Percentiles rank a stretch among this genome's conserved stretches.
Conservation (phyloP, 2,329 filamentous ascomycete genomes). For the Balansia obtecta region DNA sequence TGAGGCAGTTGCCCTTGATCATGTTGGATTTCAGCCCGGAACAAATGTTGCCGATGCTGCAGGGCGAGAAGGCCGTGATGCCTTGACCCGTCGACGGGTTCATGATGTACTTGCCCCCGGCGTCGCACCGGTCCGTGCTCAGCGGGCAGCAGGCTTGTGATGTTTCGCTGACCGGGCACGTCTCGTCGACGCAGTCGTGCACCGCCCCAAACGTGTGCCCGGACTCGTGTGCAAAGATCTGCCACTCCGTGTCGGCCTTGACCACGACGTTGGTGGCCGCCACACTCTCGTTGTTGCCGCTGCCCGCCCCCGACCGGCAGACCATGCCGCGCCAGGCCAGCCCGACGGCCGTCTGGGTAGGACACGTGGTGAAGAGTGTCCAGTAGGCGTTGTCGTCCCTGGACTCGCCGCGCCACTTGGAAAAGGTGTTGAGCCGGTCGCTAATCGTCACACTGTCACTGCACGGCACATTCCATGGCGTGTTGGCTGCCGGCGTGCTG, state of each 20-base stretch:
- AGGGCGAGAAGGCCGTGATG: slow-evolving; percentile 74
- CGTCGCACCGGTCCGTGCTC: slow-evolving; percentile 54
- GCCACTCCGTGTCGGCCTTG: slow-evolving; percentile 75
- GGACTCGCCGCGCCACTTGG: slow-evolving; percentile 69
- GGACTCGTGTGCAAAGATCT: slow-evolving; percentile 87
- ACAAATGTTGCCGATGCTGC: slow-evolving; percentile 88
- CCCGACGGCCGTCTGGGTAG: slow-evolving; percentile 74
- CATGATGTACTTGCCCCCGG: slow-evolving; percentile 78
- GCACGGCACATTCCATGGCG: slow-evolving; percentile 79
- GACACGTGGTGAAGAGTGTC: slow-evolving; percentile 75
- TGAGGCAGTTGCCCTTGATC: slow-evolving; percentile 57
- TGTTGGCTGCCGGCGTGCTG: slow-evolving; percentile 47
- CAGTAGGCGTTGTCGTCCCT: slow-evolving; percentile 81
- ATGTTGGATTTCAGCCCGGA: slow-evolving; percentile 70
- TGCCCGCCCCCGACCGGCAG: slow-evolving; percentile 50
- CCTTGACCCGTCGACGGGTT: slow-evolving; percentile 71
- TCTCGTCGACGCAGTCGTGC: slow-evolving; percentile 69
- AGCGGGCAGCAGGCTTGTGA: slow-evolving; percentile 67
- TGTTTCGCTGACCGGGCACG: slow-evolving; percentile 51
- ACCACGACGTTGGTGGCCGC: slow-evolving; percentile 84
- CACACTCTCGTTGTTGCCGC: slow-evolving; percentile 54
- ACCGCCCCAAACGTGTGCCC: slow-evolving; percentile 94
- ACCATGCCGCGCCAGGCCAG: slow-evolving; percentile 88
- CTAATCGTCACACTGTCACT: slow-evolving; percentile 50
- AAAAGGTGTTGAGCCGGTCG: slow-evolving; percentile 76